A percentile compares a stretch with the other conserved stretches of the same genome.
These are phyloP conservation scores for Ceratonia siliqua DNA, from an alignment of 306 rosid species.

Conservation along the genomic window DNA sequence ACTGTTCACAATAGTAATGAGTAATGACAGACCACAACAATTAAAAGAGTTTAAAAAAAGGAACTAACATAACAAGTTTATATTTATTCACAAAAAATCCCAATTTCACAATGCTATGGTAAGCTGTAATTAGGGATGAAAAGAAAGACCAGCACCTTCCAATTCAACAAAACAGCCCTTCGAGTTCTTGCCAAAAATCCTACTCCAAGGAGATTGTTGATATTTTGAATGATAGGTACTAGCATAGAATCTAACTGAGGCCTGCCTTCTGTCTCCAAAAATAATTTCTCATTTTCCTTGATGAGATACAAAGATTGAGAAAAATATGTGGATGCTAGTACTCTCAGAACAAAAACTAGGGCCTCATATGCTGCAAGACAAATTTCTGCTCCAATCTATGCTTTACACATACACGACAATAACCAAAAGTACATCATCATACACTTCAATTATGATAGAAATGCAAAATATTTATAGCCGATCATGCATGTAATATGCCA, in stretches of 20 bases:
- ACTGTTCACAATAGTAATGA: constrained; percentile 23
- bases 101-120: constrained; percentile 19
- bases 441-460: constrained; percentile 29
- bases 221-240: constrained; percentile 59
- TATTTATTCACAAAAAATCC: constrained; percentile 3
- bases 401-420: constrained; percentile 36
- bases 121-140: background rate
- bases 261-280: constrained; percentile 45
- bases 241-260: constrained; percentile 64
- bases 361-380: constrained; percentile 87
- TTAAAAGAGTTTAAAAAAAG: constrained; percentile 15
- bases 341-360: constrained; percentile 64
- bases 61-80: background rate
- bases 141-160: constrained; percentile 60
- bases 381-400: constrained; percentile 83
- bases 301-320: constrained; percentile 41
- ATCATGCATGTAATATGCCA: constrained; percentile 30
- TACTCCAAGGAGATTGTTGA: constrained; percentile 60
- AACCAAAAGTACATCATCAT: constrained; percentile 29
- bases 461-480: background rate
- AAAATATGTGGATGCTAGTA: constrained; percentile 55
- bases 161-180: constrained; percentile 84
- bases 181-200: constrained; percentile 80
- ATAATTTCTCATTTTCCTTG: constrained; percentile 41
- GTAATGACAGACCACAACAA: constrained; percentile 12